Evolutionary conservation across 306 rosid genomes (phyloP).

Genomic region (Lagenaria siceraria): DNA sequence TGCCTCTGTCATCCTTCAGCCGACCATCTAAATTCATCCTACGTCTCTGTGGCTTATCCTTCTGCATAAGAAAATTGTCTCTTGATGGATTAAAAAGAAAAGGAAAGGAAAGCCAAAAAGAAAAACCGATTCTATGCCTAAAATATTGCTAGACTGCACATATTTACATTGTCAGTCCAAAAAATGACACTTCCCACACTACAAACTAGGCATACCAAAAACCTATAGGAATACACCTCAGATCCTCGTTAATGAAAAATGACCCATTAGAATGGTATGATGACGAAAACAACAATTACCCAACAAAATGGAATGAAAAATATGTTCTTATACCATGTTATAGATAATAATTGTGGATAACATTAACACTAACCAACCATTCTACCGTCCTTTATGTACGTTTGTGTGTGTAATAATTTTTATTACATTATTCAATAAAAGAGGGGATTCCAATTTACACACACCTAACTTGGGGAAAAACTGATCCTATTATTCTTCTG

Average conservation of each 20-base stretch:
- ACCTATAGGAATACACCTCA: not conserved
- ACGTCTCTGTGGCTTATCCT: slow-evolving; percentile 59
- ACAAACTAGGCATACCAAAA: not conserved
- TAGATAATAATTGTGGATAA: not conserved
- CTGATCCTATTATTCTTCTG: not conserved
- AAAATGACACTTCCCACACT: not conserved
- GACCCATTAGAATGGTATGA: not conserved
- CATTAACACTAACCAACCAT: not conserved
- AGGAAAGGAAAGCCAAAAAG: not conserved
- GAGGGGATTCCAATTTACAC: not conserved
- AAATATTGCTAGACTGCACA: not conserved
- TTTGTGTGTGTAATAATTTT: too few relatives aligned
- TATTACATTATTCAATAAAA: not conserved
- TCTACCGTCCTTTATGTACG: not conserved
- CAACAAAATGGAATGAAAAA: not conserved
- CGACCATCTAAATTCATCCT: slow-evolving; percentile 63
- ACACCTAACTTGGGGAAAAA: not conserved
- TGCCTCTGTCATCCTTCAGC: slow-evolving; percentile 85
- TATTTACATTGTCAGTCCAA: not conserved
- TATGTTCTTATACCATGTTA: not conserved
- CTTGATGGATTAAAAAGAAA: not conserved
- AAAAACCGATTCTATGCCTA: not conserved
- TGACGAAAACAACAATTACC: not conserved
- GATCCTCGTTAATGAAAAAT: not conserved
- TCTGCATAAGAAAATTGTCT: slow-evolving; percentile 27